Percentiles rank a stretch among this genome's conserved stretches.
These are phyloP conservation scores for Pichia sp. DNA, from an alignment of 1,139 yeast genomes.

Conservation along the genomic window DNA sequence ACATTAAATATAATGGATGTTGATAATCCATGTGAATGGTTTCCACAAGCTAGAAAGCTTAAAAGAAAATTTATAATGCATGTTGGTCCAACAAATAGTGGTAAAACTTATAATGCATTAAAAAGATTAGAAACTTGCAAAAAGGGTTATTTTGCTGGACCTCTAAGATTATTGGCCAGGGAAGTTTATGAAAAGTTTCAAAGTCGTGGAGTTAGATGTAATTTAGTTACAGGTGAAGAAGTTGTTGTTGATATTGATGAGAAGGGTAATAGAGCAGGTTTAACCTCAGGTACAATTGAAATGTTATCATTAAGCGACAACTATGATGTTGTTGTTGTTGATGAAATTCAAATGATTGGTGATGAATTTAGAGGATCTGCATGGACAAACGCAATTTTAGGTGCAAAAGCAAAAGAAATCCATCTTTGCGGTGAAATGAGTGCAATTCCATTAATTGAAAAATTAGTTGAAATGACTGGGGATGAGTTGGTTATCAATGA, in stretches of 20 bases:
- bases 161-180: conserved; percentile 80
- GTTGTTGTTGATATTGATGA: conserved; percentile 64
- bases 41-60: conserved; percentile 76
- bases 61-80: conserved; percentile 78
- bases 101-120: conserved; percentile 86
- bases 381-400: conserved; percentile 89
- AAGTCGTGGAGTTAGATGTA: conserved; percentile 60
- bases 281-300: conserved; percentile 88
- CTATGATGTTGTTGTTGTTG: conserved; percentile 85
- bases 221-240: conserved; percentile 91
- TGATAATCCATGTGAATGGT: conserved; percentile 79
- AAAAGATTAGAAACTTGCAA: conserved; percentile 58
- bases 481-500: conserved; percentile 64
- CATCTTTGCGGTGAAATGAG: conserved; percentile 93
- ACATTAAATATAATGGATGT: conserved; percentile 41
- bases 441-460: conserved; percentile 58
- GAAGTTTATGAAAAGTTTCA: conserved; percentile 84
- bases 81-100: conserved; percentile 96
- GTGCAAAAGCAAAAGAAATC: conserved; percentile 77
- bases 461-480: conserved; percentile 62
- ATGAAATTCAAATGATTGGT: conserved; percentile 93
- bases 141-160: conserved; percentile 94
- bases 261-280: conserved; percentile 61
- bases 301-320: conserved; percentile 68
- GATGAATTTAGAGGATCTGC: conserved; percentile 83